Conservation (phyloP, 805 yeast genomes). For the Wickerhamomyces xylosicus region DNA sequence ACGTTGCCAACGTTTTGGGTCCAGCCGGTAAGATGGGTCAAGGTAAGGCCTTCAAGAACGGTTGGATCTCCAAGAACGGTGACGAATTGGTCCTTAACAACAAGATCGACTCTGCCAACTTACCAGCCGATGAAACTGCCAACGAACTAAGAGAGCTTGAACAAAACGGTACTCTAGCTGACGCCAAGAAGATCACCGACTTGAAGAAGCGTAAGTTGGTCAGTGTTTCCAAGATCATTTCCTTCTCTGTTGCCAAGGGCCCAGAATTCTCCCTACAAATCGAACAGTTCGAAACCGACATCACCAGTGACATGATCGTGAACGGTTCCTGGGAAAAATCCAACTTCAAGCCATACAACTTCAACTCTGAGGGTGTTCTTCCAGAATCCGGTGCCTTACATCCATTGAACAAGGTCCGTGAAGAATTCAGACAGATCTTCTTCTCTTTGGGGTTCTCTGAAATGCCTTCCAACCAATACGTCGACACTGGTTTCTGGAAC, state of each 20-base stretch:
- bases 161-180: constrained; percentile 42
- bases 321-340: constrained; percentile 75
- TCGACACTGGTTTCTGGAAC: constrained; percentile 98
- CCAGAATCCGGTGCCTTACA: constrained; percentile 91
- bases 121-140: constrained; percentile 62
- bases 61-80: constrained; percentile 89
- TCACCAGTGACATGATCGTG: constrained; percentile 86
- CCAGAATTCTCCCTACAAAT: constrained; percentile 75
- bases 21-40: constrained; percentile 86
- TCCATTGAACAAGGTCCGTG: constrained; percentile 93
- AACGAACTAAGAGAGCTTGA: constrained; percentile 48
- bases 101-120: constrained; percentile 32
- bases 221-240: constrained; percentile 56
- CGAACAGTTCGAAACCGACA: constrained; percentile 79
- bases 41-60: constrained; percentile 94
- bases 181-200: constrained; percentile 65
- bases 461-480: constrained; percentile 98
- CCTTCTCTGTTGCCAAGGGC: constrained; percentile 73
- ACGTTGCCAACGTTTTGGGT: constrained; percentile 66
- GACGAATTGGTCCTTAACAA: constrained; percentile 57
- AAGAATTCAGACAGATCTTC: constrained; percentile 95
- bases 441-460: constrained; percentile 97
- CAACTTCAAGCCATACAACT: constrained; percentile 90
- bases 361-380: constrained; percentile 84
- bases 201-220: constrained; percentile 91